Percentiles rank a stretch among this genome's conserved stretches.
phyloP scores from a whole-genome alignment of 1,284 basidiomycete genomes.

The Microbotryum scabiosae region DNA sequence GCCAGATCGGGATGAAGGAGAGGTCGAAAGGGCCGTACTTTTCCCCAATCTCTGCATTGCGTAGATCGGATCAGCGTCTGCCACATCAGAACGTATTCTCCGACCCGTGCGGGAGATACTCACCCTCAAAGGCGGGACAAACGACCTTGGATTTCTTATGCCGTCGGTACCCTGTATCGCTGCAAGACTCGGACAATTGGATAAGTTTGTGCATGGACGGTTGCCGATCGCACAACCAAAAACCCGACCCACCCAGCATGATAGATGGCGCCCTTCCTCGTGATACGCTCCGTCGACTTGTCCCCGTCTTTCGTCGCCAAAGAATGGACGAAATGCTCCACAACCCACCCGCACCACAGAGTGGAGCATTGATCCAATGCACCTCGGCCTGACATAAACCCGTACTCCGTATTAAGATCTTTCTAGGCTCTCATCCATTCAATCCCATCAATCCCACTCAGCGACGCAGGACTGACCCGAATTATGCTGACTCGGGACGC shows the following conservation, averaged over 20 bases:
- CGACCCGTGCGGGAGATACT: not conserved
- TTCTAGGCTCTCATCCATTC: not conserved
- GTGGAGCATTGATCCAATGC: conserved; percentile 30
- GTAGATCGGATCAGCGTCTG: not conserved
- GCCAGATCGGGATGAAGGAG: conserved; percentile 36
- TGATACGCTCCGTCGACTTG: conserved; percentile 1
- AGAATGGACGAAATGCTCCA: conserved; percentile 29
- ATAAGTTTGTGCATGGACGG: not conserved
- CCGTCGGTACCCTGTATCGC: conserved; percentile 36
- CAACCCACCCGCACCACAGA: conserved; percentile 36
- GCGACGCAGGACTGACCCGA: conserved; percentile 22
- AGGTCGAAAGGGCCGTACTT: conserved; percentile 35
- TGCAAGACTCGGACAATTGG: conserved; percentile 2
- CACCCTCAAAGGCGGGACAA: conserved; percentile 33
- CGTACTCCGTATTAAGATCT: not conserved
- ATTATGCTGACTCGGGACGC: conserved; percentile 37
- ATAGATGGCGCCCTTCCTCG: conserved; percentile 27
- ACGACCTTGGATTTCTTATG: conserved; percentile 21
- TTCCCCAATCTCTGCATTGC: conserved; percentile 28
- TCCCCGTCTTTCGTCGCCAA: conserved; percentile 1
- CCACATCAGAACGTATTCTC: not conserved
- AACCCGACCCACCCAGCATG: conserved; percentile 26
- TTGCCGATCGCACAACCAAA: too few species aligned
- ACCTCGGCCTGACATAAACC: conserved; percentile 22
- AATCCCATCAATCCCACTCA: not conserved